These are phyloP conservation scores for Heterobasidion irregulare DNA, from an alignment of 1,284 basidiomycete species.

Conservation along the genomic window DNA sequence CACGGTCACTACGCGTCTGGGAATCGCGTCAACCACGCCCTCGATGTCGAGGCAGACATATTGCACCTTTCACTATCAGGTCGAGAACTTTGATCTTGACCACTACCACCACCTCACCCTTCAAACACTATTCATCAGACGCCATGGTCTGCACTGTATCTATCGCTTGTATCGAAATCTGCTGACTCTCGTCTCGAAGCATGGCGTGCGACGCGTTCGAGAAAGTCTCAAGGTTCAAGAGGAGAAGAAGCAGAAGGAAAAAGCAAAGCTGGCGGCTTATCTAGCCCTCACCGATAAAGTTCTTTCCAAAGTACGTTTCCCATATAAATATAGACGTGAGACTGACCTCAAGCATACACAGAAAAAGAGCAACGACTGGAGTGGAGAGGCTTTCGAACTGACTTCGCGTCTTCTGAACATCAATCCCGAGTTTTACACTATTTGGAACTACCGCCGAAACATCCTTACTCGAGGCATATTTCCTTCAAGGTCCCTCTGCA, in stretches of 20 bases:
- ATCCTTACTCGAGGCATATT: conserved; percentile 75
- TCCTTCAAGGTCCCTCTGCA: conserved; percentile 39
- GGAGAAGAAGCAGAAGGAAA: conserved; percentile 63
- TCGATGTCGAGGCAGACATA: too few relatives aligned
- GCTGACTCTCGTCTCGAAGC: conserved; percentile 32
- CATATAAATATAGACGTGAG: not conserved
- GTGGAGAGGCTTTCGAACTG: conserved; percentile 58
- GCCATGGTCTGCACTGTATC: too few relatives aligned
- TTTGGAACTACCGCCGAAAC: conserved; percentile 86
- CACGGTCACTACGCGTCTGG: too few relatives aligned
- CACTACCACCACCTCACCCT: too few relatives aligned
- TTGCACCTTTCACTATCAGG: too few relatives aligned
- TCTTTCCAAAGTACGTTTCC: conserved; percentile 48
- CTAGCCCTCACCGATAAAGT: conserved; percentile 58
- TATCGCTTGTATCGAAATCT: not conserved
- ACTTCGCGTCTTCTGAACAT: conserved; percentile 69
- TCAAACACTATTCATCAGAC: too few relatives aligned
- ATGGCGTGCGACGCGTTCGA: conserved; percentile 68
- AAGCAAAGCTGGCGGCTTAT: conserved; percentile 70
- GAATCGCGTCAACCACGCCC: too few relatives aligned
- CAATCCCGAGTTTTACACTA: conserved; percentile 88
- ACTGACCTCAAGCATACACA: conserved; percentile 21
- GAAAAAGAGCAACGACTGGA: conserved; percentile 64
- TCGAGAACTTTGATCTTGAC: too few relatives aligned
- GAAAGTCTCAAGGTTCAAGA: conserved; percentile 57